A percentile compares a stretch with the other conserved stretches of the same genome.
Evolutionary conservation across 768 basidiomycete genomes (phyloP).

Genomic region (Mycena belliarum): DNA sequence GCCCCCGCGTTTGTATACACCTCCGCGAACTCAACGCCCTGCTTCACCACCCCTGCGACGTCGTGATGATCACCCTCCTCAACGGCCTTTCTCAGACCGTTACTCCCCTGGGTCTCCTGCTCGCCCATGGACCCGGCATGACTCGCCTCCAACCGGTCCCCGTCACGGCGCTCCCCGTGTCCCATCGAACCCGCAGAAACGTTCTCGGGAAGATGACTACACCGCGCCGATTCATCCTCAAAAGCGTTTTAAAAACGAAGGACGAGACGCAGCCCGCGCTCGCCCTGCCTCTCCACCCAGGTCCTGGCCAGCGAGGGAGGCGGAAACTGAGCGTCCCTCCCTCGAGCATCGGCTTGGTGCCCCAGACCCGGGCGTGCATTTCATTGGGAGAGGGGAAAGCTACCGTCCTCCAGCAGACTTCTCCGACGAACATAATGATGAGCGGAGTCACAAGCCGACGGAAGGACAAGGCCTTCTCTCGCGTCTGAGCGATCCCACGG

Average conservation of each 20-base stretch:
- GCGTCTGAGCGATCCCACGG: constrained; percentile 16
- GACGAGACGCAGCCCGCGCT: neutral
- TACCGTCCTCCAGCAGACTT: constrained; percentile 1
- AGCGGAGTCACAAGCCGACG: neutral
- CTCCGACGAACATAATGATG: neutral
- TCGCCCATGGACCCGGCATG: neutral
- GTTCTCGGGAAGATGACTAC: constrained; percentile 17
- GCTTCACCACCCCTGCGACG: neutral
- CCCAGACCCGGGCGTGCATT: neutral
- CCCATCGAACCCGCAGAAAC: constrained; percentile 8
- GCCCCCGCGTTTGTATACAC: neutral
- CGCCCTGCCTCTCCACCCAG: neutral
- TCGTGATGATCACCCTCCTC: neutral
- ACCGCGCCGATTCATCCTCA: constrained; percentile 1
- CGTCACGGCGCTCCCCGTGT: neutral
- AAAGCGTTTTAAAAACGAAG: constrained; percentile 20
- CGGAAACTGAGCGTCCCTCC: constrained; percentile 1
- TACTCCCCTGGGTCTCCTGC: neutral
- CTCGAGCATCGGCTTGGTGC: constrained; percentile 14
- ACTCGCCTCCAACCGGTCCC: constrained; percentile 13
- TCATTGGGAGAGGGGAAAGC: constrained; percentile 6
- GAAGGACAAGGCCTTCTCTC: constrained; percentile 11
- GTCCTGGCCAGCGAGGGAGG: neutral
- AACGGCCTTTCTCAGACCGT: constrained; percentile 4
- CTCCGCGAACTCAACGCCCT: neutral